These are phyloP conservation scores for Tilletia walkeri DNA, from an alignment of 1,284 basidiomycete genomes.

Conservation along the genomic window DNA sequence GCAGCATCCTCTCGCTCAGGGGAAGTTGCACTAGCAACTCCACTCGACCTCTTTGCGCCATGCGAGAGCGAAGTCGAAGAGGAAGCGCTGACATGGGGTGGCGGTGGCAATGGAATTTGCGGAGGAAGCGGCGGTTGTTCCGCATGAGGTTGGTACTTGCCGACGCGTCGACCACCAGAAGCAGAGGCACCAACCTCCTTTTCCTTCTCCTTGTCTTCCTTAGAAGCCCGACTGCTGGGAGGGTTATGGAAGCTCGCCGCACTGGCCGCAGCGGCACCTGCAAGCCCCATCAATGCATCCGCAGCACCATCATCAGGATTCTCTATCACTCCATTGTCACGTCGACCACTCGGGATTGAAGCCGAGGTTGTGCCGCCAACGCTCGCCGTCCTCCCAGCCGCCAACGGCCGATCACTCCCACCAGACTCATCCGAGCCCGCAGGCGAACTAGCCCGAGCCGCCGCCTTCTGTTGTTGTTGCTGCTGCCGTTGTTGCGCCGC, in stretches of 20 bases:
- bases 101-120: neutral
- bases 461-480: conserved; percentile 20
- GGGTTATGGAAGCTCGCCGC: conserved; percentile 19
- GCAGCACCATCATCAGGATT: conserved; percentile 48
- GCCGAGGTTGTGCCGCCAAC: conserved; percentile 30
- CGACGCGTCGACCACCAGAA: neutral
- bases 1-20: neutral
- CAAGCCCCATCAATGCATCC: conserved; percentile 53
- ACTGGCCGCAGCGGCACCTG: conserved; percentile 48
- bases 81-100: conserved; percentile 11
- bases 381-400: conserved; percentile 21
- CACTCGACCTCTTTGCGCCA: neutral
- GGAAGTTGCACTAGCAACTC: neutral
- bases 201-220: conserved; percentile 1
- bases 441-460: conserved; percentile 30
- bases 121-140: conserved; percentile 8
- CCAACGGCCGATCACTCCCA: conserved; percentile 40
- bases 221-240: conserved; percentile 13
- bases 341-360: neutral
- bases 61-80: neutral
- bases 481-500: conserved; percentile 12
- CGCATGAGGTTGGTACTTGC: conserved; percentile 14
- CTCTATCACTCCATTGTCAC: conserved; percentile 49
- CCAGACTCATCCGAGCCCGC: conserved; percentile 34
- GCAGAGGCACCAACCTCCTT: neutral